These are phyloP conservation scores for Venturiaceae sp. DNA, from an alignment of 2,329 filamentous ascomycete species.

Conservation along the genomic window DNA sequence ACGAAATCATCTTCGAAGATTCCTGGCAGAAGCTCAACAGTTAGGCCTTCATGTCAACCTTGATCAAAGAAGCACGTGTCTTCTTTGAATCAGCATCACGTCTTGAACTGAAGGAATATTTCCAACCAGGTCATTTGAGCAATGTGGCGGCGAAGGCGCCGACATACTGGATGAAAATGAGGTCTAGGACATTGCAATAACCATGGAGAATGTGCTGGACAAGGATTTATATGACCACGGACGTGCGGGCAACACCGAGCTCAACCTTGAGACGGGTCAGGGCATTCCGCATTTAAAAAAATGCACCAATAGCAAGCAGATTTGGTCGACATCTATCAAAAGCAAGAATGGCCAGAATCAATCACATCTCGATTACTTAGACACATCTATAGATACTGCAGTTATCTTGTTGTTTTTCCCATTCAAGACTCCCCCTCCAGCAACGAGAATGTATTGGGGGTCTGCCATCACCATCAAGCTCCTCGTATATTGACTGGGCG, in stretches of 20 bases:
- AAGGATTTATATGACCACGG: not conserved
- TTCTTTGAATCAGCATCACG: not conserved
- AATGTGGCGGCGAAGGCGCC: not conserved
- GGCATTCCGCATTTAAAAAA: not conserved
- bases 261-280: not conserved
- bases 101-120: not conserved
- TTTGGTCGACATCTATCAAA: not conserved
- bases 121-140: too few species aligned
- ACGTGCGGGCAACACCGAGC: not conserved
- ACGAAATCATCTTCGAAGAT: not conserved
- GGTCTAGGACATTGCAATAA: not conserved
- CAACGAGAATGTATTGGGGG: slow-evolving; percentile 27
- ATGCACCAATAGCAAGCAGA: not conserved
- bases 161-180: not conserved
- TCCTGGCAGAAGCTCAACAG: not conserved
- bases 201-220: not conserved
- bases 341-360: not conserved
- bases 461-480: slow-evolving; percentile 35
- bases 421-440: slow-evolving; percentile 26
- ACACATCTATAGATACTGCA: slow-evolving; percentile 8
- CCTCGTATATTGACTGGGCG: slow-evolving; percentile 35
- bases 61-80: not conserved
- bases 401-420: slow-evolving; percentile 19
- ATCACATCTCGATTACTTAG: not conserved
- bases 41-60: too few species aligned